Evolutionary conservation across 1,284 basidiomycete genomes (phyloP).

Genomic region (Irpex sp.): DNA sequence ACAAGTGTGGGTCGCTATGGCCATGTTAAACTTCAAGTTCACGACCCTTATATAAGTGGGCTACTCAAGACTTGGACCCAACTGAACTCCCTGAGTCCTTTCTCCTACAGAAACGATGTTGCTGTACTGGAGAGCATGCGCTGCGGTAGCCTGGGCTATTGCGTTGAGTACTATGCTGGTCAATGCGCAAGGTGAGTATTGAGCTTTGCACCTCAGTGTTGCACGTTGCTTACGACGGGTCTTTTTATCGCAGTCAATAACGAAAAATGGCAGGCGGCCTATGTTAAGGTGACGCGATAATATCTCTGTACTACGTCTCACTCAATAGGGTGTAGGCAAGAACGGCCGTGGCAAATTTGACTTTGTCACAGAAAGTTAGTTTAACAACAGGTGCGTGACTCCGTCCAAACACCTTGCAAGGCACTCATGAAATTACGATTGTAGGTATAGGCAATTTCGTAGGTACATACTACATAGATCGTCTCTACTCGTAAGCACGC

Average conservation of each 20-base stretch:
- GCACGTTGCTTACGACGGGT: not conserved
- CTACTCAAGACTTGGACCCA: not conserved
- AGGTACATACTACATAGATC: slow-evolving; percentile 6
- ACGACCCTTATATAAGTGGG: not conserved
- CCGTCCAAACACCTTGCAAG: slow-evolving; percentile 26
- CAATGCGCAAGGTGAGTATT: slow-evolving; percentile 2
- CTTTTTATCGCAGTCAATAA: slow-evolving; percentile 29
- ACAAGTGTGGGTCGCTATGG: not conserved
- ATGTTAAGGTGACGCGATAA: slow-evolving; percentile 47
- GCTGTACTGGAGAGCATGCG: not conserved
- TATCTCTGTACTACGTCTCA: not conserved
- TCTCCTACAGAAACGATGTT: not conserved
- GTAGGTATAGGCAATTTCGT: slow-evolving; percentile 14
- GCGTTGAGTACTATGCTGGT: not conserved
- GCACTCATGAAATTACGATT: not conserved
- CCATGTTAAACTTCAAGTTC: not conserved
- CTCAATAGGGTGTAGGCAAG: slow-evolving; percentile 41
- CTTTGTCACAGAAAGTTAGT: slow-evolving; percentile 57
- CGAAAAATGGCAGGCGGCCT: slow-evolving; percentile 56
- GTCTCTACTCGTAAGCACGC: not conserved
- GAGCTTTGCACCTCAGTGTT: not conserved
- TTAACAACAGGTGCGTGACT: slow-evolving; percentile 56
- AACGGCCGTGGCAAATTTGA: slow-evolving; percentile 51
- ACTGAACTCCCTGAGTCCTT: not conserved
- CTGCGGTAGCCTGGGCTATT: not conserved